Evolutionary conservation across 768 basidiomycete species (phyloP).

Genomic region (Crucibulum laeve): DNA sequence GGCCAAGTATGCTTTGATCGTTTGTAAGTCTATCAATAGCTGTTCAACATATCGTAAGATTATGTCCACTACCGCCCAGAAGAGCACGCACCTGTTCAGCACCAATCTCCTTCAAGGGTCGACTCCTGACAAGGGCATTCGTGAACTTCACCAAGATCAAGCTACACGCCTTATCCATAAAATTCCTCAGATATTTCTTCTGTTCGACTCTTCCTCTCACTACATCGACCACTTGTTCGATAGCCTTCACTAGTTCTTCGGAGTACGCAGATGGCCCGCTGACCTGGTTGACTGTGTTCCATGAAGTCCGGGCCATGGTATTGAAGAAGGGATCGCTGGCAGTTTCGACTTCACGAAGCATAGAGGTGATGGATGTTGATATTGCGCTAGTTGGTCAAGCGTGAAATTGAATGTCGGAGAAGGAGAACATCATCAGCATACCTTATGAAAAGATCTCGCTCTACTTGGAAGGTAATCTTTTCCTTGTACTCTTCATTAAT

Average conservation of each 20-base stretch:
- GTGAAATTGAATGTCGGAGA: conserved; percentile 1
- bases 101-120: conserved; percentile 88
- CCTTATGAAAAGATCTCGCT: conserved; percentile 89
- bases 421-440: conserved; percentile 23
- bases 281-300: conserved; percentile 79
- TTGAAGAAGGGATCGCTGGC: conserved; percentile 75
- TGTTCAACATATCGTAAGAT: conserved; percentile 5
- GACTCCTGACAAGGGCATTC: conserved; percentile 81
- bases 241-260: conserved; percentile 65
- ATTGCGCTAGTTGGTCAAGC: conserved; percentile 53
- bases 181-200: conserved; percentile 91
- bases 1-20: conserved; percentile 75
- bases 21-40: conserved; percentile 86
- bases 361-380: conserved; percentile 74
- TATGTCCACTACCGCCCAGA: not conserved
- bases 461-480: conserved; percentile 75
- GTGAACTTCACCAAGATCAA: conserved; percentile 86
- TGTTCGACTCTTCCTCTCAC: conserved; percentile 85
- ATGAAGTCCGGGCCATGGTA: conserved; percentile 73
- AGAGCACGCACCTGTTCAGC: conserved; percentile 75
- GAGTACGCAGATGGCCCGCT: conserved; percentile 83
- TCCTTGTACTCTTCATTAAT: conserved; percentile 74
- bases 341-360: conserved; percentile 83
- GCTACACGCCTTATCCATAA: conserved; percentile 91
- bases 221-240: conserved; percentile 72